Percentiles rank a stretch among this genome's conserved stretches.
These are phyloP conservation scores for Lentinula guzmanii DNA, from an alignment of 768 basidiomycete species.

Conservation along the genomic window DNA sequence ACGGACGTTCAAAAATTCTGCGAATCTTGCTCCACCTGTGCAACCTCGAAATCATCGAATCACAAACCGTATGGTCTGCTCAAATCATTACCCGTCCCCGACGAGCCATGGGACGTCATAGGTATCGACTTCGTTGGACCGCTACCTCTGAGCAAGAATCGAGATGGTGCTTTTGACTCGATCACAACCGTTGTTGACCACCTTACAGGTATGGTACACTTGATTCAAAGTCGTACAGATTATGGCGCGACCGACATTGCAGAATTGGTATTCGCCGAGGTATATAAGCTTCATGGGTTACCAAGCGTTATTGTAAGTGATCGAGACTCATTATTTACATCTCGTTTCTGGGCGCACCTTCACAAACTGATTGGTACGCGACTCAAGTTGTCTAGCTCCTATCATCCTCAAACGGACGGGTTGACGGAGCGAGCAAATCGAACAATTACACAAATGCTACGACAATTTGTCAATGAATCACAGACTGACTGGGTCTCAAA, in stretches of 20 bases:
- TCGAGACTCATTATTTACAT: conserved; percentile 22
- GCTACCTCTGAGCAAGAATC: too few relatives aligned
- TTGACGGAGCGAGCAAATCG: conserved; percentile 13
- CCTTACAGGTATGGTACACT: too few relatives aligned
- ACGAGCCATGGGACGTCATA: too few relatives aligned
- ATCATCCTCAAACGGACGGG: conserved; percentile 7
- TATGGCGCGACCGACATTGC: conserved; percentile 15
- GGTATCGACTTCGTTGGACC: too few relatives aligned
- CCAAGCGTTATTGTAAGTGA: conserved; percentile 18
- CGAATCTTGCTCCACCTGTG: too few relatives aligned
- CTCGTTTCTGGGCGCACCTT: conserved; percentile 14
- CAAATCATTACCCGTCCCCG: too few relatives aligned
- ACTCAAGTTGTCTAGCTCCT: conserved; percentile 9
- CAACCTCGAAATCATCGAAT: too few relatives aligned
- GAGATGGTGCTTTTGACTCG: too few relatives aligned
- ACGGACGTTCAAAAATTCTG: too few relatives aligned
- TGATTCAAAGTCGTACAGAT: too few relatives aligned
- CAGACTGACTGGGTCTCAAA: conserved; percentile 13
- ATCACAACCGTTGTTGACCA: too few relatives aligned
- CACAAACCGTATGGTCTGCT: too few relatives aligned
- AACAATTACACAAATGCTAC: conserved; percentile 17
- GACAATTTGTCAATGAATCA: conserved; percentile 12
- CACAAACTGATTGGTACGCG: conserved; percentile 9
- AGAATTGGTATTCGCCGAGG: conserved; percentile 18
- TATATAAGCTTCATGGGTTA: conserved; percentile 24